These are phyloP conservation scores for Aspergillus intermedius DNA, from an alignment of 2,329 filamentous ascomycete genomes.

Conservation along the genomic window DNA sequence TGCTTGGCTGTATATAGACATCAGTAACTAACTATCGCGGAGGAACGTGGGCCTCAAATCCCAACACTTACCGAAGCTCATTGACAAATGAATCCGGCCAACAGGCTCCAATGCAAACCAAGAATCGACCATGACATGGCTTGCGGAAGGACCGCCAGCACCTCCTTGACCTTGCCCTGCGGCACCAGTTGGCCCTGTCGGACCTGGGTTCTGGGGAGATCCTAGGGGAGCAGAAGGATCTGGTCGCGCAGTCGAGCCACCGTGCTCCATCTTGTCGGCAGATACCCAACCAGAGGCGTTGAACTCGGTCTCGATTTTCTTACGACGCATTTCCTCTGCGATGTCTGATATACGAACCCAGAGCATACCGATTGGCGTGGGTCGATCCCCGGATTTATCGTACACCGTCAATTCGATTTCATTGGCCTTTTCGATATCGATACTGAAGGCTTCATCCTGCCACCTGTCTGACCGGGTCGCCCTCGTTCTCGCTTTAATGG, in stretches of 20 bases:
- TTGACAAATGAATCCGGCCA: constrained; percentile 80
- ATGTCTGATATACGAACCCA: constrained; percentile 98
- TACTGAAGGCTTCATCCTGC: constrained; percentile 83
- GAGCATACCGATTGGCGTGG: constrained; percentile 86
- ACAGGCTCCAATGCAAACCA: constrained; percentile 98
- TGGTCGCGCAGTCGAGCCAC: constrained; percentile 42
- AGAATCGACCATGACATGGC: constrained; percentile 60
- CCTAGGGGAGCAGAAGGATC: constrained; percentile 49
- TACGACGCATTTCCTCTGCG: constrained; percentile 91
- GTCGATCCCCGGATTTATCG: constrained; percentile 85
- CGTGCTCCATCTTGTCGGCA: constrained; percentile 82
- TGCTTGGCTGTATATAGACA: constrained; percentile 59
- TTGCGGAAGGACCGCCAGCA: constrained; percentile 25
- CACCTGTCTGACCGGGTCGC: constrained; percentile 80
- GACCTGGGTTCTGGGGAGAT: constrained; percentile 20
- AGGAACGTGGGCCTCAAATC: not conserved
- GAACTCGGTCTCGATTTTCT: constrained; percentile 94
- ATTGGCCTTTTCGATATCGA: constrained; percentile 97
- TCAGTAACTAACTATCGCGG: constrained; percentile 10
- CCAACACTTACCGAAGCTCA: constrained; percentile 63
- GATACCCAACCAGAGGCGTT: constrained; percentile 95
- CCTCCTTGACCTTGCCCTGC: constrained; percentile 25
- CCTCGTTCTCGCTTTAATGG: constrained; percentile 79
- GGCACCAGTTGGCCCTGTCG: constrained; percentile 18
- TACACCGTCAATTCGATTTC: constrained; percentile 97